A percentile compares a stretch with the other conserved stretches of the same genome.
phyloP scores from a whole-genome alignment of 768 basidiomycete genomes.

The Boletus reticuloceps region DNA sequence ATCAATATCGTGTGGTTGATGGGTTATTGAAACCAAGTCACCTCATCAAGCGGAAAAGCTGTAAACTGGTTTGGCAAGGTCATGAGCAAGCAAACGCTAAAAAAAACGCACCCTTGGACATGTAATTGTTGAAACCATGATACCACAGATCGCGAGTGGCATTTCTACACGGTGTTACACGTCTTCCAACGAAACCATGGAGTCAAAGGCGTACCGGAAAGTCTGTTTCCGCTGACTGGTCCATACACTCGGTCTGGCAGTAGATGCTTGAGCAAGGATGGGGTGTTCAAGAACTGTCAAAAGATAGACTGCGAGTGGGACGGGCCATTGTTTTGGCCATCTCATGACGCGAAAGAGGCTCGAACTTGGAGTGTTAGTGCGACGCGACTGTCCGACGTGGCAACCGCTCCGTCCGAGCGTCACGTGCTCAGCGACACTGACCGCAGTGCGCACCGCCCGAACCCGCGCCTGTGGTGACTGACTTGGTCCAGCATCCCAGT shows the following conservation, averaged over 20 bases:
- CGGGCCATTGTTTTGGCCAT: slow-evolving; percentile 51
- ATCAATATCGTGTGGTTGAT: slow-evolving; percentile 13
- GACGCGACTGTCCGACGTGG: slow-evolving; percentile 26
- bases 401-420: neutral
- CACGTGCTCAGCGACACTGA: slow-evolving; percentile 19
- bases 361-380: neutral
- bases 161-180: slow-evolving; percentile 44
- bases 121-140: slow-evolving; percentile 88
- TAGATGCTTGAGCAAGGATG: slow-evolving; percentile 11
- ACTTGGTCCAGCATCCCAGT: too few species aligned
- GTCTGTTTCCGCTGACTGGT: slow-evolving; percentile 54
- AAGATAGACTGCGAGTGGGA: slow-evolving; percentile 42
- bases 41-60: slow-evolving; percentile 90
- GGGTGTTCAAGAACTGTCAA: slow-evolving; percentile 36
- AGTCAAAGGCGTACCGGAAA: slow-evolving; percentile 44
- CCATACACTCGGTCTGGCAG: slow-evolving; percentile 43
- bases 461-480: neutral
- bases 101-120: slow-evolving; percentile 65
- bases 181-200: neutral
- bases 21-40: slow-evolving; percentile 29
- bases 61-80: slow-evolving; percentile 19
- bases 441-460: neutral
- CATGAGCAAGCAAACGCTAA: neutral
- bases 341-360: slow-evolving; percentile 27
- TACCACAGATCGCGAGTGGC: slow-evolving; percentile 79